Conservation (phyloP, 257 asterid species). For the Petrea volubilis region DNA sequence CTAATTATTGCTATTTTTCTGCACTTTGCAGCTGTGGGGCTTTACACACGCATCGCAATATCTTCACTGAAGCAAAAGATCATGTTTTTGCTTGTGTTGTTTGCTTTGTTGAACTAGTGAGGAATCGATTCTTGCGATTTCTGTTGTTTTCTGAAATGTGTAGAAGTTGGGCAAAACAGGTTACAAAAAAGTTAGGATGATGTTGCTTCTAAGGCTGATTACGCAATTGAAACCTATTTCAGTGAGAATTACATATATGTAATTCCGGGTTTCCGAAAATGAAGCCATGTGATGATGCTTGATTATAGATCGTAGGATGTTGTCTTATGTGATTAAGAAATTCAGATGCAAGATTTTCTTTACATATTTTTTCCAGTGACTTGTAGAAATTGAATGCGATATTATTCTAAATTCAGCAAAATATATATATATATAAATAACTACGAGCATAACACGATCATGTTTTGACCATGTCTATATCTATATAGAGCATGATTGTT, state of each 20-base stretch:
- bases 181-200: too few species aligned
- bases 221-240: too few species aligned
- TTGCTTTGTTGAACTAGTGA: conserved; percentile 6
- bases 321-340: background rate
- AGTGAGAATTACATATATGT: too few species aligned
- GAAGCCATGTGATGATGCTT: too few species aligned
- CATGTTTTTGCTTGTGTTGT: background rate
- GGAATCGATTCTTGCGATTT: conserved; percentile 34
- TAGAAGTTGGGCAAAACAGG: background rate
- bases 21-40: conserved; percentile 86
- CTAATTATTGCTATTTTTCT: background rate
- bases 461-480: too few species aligned
- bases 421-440: too few species aligned
- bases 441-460: too few species aligned
- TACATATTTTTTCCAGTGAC: background rate
- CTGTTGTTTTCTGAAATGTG: conserved; percentile 16
- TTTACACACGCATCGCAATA: conserved; percentile 74
- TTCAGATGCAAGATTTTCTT: too few species aligned
- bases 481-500: too few species aligned
- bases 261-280: too few species aligned
- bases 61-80: conserved; percentile 36
- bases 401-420: background rate
- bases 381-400: conserved; percentile 2
- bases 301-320: too few species aligned
- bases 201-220: too few species aligned